Evolutionary conservation across 495 filamentous ascomycete species (phyloP), one percentile per base, ranked within the genome.

Genomic region (Penicillium desertorum): DNA sequence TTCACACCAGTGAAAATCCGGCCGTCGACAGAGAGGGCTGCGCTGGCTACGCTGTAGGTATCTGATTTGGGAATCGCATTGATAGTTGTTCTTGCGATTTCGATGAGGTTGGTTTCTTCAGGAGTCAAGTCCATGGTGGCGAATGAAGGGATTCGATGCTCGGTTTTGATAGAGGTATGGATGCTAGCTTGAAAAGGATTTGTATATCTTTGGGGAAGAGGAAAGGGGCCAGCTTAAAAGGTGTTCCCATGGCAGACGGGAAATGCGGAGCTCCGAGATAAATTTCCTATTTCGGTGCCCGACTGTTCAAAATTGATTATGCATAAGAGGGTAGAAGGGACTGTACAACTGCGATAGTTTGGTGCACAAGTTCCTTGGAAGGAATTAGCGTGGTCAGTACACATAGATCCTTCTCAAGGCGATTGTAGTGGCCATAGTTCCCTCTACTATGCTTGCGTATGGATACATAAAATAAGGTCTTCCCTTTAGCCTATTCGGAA

Each of bases 1-100:
- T 70, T 68, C 54, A 72, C 57, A 12, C 65, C 69, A 0, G 69
- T 63, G 60, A 63, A 70, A 37, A 66, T 25, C 10, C 58, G 58
- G 0, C 61, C 63, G 17, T 57, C 49, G 3, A 23, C 27, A 5
- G 56, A 23, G 10, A 57, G 16, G 1, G 19, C 51, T 54, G 51
- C 39, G 29, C 41, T 54, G 22, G 49, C 41, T 0, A 43, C 25
- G 19, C 51, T 45, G 27, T 54, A 16, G 3, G 8, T 45, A 23
- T 45, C 42, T 17, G 27, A 54, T 27, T 23, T 54, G 12, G 29
- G 51, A 2, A 54, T 45, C 17, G 42, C 30, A 16, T 54, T 54
- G 41, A 54, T 45, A 5, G 27, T 45, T 0, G 16, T 23, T 45
- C 25, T 54, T 25, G 51, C 51, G 27, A 54, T 17, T 9, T 45